These are phyloP conservation scores for Chytriomyces sp. DNA, from an alignment of 192 early-diverging fungal species.

Conservation along the genomic window DNA sequence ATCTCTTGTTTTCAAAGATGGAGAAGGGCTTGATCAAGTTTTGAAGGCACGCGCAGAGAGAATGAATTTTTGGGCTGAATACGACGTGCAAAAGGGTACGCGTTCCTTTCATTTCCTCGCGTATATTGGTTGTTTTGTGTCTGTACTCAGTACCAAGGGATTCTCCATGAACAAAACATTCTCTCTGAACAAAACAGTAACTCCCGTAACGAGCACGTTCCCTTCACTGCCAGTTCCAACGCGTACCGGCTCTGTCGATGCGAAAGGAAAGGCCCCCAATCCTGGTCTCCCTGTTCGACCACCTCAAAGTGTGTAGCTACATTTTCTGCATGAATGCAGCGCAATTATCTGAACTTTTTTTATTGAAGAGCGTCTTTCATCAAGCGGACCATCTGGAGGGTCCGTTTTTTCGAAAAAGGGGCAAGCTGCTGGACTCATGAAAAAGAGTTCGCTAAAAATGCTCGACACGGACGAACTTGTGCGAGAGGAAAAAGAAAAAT, in stretches of 20 bases:
- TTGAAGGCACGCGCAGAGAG: slow-evolving; percentile 1
- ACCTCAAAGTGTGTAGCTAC: slow-evolving; percentile 1
- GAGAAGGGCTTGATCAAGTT: slow-evolving; percentile 5
- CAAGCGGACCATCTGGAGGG: neutral
- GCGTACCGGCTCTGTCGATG: neutral
- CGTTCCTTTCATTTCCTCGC: neutral
- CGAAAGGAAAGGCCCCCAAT: neutral
- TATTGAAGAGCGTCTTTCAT: neutral
- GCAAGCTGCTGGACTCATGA: neutral
- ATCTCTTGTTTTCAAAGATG: slow-evolving; percentile 7
- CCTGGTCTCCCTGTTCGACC: neutral
- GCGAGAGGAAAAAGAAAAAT: slow-evolving; percentile 21
- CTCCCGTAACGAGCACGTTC: neutral
- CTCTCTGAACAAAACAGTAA: neutral
- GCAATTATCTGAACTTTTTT: neutral
- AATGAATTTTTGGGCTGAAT: slow-evolving; percentile 13
- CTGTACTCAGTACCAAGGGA: neutral
- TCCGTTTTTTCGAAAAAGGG: neutral
- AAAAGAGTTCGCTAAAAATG: slow-evolving; percentile 18
- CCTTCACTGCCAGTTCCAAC: neutral
- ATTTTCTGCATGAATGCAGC: neutral
- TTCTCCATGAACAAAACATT: neutral
- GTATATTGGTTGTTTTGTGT: neutral
- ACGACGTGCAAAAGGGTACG: slow-evolving; percentile 10
- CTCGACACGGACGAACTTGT: slow-evolving; percentile 11